Percentiles rank a stretch among this genome's conserved stretches.
phyloP scores from a whole-genome alignment of 352 stramenopile species.

The Pythium apleroticum region DNA sequence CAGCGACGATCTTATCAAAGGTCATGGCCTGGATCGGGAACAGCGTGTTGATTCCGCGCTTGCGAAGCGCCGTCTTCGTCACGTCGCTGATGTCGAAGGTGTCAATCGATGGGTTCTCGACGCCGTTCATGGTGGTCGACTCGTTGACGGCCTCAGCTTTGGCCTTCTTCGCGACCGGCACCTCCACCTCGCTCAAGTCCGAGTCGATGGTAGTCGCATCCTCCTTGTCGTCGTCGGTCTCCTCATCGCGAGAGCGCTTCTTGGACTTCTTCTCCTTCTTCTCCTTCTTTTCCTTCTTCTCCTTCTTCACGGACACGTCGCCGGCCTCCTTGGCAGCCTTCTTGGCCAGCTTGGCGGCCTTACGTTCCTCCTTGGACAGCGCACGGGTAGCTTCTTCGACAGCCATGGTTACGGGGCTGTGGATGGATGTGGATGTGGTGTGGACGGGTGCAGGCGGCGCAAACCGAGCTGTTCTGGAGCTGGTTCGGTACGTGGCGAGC shows the following conservation, averaged over 20 bases:
- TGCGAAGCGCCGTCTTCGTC: constrained; percentile 63
- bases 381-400: constrained; percentile 38
- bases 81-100: constrained; percentile 65
- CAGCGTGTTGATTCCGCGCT: constrained; percentile 82
- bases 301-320: constrained; percentile 35
- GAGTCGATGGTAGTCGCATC: constrained; percentile 44
- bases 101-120: constrained; percentile 69
- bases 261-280: constrained; percentile 78
- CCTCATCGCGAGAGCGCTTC: constrained; percentile 55
- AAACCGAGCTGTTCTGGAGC: not conserved
- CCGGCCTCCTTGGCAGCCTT: constrained; percentile 42
- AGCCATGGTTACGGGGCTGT: constrained; percentile 28
- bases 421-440: constrained; percentile 12
- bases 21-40: constrained; percentile 94
- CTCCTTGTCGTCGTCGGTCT: constrained; percentile 14
- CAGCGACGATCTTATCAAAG: constrained; percentile 94
- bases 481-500: not conserved
- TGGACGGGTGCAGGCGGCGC: constrained; percentile 7
- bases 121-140: constrained; percentile 30
- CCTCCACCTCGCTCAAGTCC: constrained; percentile 54
- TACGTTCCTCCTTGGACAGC: constrained; percentile 60
- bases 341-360: constrained; percentile 54
- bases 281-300: constrained; percentile 65
- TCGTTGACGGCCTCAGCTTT: constrained; percentile 32
- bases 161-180: constrained; percentile 29